phyloP scores from a whole-genome alignment of 495 filamentous ascomycete genomes.

The Penicillium canariense region DNA sequence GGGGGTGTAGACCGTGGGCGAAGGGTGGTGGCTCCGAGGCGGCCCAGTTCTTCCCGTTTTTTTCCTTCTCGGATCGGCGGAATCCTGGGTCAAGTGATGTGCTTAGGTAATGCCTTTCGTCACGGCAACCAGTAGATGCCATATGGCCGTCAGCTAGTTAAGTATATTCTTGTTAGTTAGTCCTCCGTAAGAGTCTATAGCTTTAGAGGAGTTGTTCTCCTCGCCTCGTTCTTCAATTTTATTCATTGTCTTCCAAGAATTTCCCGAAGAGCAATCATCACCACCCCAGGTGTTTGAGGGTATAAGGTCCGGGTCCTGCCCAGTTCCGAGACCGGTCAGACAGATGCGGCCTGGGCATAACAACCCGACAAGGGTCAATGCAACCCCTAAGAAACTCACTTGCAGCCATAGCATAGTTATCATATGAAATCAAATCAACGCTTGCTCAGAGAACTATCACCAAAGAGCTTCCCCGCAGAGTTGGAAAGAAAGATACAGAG shows the following conservation, averaged over 20 bases:
- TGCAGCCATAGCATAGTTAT: not conserved
- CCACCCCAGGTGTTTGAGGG: not conserved
- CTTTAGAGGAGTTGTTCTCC: too few relatives aligned
- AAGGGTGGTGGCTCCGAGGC: constrained; percentile 20
- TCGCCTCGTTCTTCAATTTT: too few relatives aligned
- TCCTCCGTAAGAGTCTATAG: too few relatives aligned
- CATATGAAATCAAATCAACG: not conserved
- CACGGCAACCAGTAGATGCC: constrained; percentile 31
- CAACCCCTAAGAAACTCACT: not conserved
- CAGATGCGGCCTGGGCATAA: constrained; percentile 2
- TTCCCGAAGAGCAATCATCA: not conserved
- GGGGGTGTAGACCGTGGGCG: not conserved
- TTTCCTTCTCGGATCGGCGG: constrained; percentile 46
- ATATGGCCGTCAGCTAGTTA: not conserved
- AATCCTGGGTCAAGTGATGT: constrained; percentile 31
- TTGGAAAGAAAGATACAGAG: not conserved
- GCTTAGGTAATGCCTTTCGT: constrained; percentile 41
- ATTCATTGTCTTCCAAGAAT: not conserved
- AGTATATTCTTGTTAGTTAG: not conserved
- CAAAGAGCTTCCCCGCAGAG: not conserved
- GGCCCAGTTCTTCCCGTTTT: constrained; percentile 39
- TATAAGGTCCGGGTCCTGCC: not conserved
- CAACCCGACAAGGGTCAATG: constrained; percentile 1
- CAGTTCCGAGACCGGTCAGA: constrained; percentile 3
- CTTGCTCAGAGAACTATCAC: not conserved